phyloP scores from a whole-genome alignment of 164 flowering plant genomes.

The Hamamelis virginiana region DNA sequence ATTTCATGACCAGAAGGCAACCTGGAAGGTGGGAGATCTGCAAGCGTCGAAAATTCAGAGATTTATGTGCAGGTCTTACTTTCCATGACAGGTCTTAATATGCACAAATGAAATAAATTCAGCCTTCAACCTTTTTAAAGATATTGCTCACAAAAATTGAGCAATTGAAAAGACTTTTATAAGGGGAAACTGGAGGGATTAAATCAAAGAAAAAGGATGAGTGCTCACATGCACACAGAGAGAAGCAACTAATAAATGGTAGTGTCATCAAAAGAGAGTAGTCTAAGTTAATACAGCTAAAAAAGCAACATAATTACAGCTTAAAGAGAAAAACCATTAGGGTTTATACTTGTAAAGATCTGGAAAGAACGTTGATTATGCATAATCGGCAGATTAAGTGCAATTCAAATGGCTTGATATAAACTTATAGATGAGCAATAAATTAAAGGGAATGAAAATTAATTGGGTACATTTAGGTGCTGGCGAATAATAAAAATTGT shows the following conservation, averaged over 20 bases:
- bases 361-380: not conserved
- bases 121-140: not conserved
- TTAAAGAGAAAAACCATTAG: too few species aligned
- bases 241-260: too few species aligned
- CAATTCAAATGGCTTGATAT: not conserved
- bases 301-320: not conserved
- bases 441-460: too few species aligned
- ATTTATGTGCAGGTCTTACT: not conserved
- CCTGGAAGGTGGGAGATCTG: slow-evolving; percentile 38
- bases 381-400: not conserved
- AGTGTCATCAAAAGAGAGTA: too few species aligned
- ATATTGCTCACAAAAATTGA: not conserved
- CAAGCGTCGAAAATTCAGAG: slow-evolving; percentile 5
- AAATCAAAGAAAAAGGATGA: too few species aligned
- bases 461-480: too few species aligned
- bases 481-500: too few species aligned
- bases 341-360: too few species aligned
- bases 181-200: not conserved
- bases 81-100: not conserved
- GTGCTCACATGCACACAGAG: too few species aligned
- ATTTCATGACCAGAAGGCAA: slow-evolving; percentile 41
- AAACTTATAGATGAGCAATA: not conserved
- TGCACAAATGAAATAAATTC: not conserved
- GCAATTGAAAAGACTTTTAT: not conserved
- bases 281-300: too few species aligned